phyloP scores from a whole-genome alignment of 1,139 yeast species.

The Pichia sp. region DNA sequence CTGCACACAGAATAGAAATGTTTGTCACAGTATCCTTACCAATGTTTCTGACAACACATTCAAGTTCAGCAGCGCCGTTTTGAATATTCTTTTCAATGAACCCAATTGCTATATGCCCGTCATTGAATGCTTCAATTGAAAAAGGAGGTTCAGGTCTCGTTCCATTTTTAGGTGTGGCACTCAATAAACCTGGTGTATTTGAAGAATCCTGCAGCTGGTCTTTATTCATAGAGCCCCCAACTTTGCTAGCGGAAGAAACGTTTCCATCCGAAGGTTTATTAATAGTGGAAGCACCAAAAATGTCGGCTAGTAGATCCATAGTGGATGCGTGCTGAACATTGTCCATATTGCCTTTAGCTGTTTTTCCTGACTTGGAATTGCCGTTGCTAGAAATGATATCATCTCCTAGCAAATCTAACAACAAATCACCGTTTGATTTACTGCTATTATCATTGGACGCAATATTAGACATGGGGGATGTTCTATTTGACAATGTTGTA shows the following conservation, averaged over 20 bases:
- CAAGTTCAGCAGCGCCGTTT: slow-evolving; percentile 37
- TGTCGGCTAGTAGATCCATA: slow-evolving; percentile 65
- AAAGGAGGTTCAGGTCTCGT: slow-evolving; percentile 1
- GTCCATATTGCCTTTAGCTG: neutral
- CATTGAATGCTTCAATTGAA: slow-evolving; percentile 31
- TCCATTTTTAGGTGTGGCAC: neutral
- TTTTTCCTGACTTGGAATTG: neutral
- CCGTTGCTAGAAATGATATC: no score
- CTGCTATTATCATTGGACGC: no score
- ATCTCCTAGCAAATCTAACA: slow-evolving; percentile 72
- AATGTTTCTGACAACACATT: slow-evolving; percentile 28
- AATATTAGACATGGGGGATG: no score
- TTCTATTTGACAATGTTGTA: slow-evolving; percentile 40
- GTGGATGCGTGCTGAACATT: no score
- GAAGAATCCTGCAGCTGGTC: no score
- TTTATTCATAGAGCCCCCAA: no score
- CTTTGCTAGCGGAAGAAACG: slow-evolving; percentile 7
- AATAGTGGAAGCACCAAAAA: slow-evolving; percentile 39
- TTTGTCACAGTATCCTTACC: slow-evolving; percentile 26
- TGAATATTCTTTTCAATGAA: slow-evolving; percentile 31
- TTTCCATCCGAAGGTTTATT: neutral
- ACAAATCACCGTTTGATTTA: slow-evolving; percentile 37
- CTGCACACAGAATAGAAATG: slow-evolving; percentile 73
- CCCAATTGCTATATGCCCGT: slow-evolving; percentile 29
- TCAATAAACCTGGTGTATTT: no score